Evolutionary conservation across 768 basidiomycete species (phyloP), one percentile per base, ranked within the genome.

Genomic region (Tephrocybe sp.): DNA sequence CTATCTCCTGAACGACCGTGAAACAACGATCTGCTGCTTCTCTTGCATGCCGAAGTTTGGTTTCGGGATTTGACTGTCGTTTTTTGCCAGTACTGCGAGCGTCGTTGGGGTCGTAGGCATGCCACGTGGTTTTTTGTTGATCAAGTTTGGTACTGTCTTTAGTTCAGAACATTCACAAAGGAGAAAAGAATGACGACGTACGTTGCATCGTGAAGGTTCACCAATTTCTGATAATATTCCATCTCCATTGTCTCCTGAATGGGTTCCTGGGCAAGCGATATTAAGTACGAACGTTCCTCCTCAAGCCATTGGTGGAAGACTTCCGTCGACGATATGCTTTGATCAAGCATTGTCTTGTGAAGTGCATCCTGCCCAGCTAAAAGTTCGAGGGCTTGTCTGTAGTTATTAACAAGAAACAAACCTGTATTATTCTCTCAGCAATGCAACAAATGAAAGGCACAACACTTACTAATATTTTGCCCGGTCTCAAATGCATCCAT

Each of bases 401-500:
- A 46, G 30, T 46, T 52, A 21, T 50, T 45, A 16, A 44, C 43
- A 15, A 50, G 36, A 21, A 50, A 50, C 1, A 9, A 13, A 33
- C 52, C 52, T 29, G 30, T 10, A 21, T 38, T 19, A n/a, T 12
- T 6, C 18, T 6, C 3, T n/a, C 24, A 48, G 13, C 12, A 18
- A 40, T n/a, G 11, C 11, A 3, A 8, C n/a, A 15, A 30, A 15
- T 27, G 15, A 24, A 18, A 11, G 29, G 31, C 13, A 4, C n/a
- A 38, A 38, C 19, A 21, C 33, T 34, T 36, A 54, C 53, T 54
- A 33, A 47, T 37, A 16, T 50, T 54, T 11, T 25, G 41, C 24
- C 47, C 36, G 3, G 49, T 55, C 13, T 55, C 49, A 23, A 53
- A 39, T 2, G 29, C 25, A 34, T 55, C 45, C 5, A 22, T 50